Evolutionary conservation across 1,284 basidiomycete species (phyloP), one percentile per base, ranked within the genome.

Genomic region (Earliella scabrosa): DNA sequence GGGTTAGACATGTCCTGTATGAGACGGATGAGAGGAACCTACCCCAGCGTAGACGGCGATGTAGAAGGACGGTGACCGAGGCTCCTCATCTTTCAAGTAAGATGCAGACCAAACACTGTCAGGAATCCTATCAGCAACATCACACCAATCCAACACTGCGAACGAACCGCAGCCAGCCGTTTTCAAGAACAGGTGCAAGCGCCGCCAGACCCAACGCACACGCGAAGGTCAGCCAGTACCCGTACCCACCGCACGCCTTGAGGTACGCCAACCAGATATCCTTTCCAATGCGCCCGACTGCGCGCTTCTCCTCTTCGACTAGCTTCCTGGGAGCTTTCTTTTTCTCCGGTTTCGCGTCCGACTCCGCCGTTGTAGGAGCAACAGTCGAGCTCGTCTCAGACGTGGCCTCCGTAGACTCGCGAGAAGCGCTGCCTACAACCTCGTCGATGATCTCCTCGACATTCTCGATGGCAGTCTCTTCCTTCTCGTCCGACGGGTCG

Each of bases 231-330:
- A 72, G 45, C 95, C 95, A 97, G 65, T 88, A 95, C 60, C 76
- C 70, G 29, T 67, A 66, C 57, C 77, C 74, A 60, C 92, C 93
- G 64, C 86, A 88, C 0, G 90, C 89, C 50, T 73, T 73, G 67
- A 97, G 75, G 69, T 97, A 97, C 0, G 85, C 82, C 59, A 76
- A 71, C 95, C 95, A 98, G 18, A 97, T 88, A 39, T 87, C 82
- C 58, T 78, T 79, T 45, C 83, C 75, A 52, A 97, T 93, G 36
- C 88, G 83, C 1, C 95, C 95, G 21, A 93, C 87, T 0, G 93
- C 95, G 7, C 93, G 82, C 60, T 87, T 87, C 73, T 97, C 95
- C 66, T 97, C 95, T 69, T 97, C 94, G 31, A 97, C 80, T 20
- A 97, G 80, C 73, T 95, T 97, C 46, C 93, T 79, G 0, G 92